These are phyloP conservation scores for Poronia punctata DNA, from an alignment of 495 filamentous ascomycete species.

Conservation along the genomic window DNA sequence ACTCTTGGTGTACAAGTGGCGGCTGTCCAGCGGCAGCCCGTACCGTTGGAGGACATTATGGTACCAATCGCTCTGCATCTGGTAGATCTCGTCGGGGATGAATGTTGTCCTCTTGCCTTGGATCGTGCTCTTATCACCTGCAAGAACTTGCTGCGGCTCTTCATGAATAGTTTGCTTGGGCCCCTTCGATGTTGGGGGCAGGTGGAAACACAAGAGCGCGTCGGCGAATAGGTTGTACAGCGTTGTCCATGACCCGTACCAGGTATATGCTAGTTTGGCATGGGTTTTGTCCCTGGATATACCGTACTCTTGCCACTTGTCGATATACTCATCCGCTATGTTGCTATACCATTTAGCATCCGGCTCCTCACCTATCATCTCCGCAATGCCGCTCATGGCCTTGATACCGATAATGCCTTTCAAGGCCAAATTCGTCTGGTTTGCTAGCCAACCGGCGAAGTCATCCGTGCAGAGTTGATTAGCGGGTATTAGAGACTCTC, in stretches of 20 bases:
- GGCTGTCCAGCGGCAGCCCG: conserved; percentile 77
- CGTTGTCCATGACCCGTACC: conserved; percentile 94
- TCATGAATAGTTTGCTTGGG: no score
- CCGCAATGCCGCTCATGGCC: conserved; percentile 82
- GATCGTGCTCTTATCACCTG: conserved; percentile 4
- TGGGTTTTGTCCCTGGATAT: conserved; percentile 76
- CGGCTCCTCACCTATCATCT: conserved; percentile 54
- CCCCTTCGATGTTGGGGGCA: no score
- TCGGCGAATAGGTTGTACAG: conserved; percentile 89
- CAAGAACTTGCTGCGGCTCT: no score
- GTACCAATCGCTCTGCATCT: conserved; percentile 81
- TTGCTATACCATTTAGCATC: conserved; percentile 64
- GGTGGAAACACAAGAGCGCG: conserved; percentile 72
- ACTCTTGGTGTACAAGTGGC: conserved; percentile 84
- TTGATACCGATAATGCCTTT: conserved; percentile 94
- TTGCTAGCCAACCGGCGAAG: conserved; percentile 87
- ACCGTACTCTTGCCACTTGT: conserved; percentile 75
- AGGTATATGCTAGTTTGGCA: conserved; percentile 86
- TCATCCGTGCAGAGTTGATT: conserved; percentile 93
- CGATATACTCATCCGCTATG: conserved; percentile 69
- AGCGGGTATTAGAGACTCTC: conserved; percentile 76
- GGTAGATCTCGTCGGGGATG: conserved; percentile 71
- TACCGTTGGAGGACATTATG: conserved; percentile 72
- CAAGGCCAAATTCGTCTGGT: conserved; percentile 88
- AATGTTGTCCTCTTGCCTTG: conserved; percentile 28